These are phyloP conservation scores for Gnomoniopsis smithogilvyi DNA, from an alignment of 2,329 filamentous ascomycete genomes.

Conservation along the genomic window DNA sequence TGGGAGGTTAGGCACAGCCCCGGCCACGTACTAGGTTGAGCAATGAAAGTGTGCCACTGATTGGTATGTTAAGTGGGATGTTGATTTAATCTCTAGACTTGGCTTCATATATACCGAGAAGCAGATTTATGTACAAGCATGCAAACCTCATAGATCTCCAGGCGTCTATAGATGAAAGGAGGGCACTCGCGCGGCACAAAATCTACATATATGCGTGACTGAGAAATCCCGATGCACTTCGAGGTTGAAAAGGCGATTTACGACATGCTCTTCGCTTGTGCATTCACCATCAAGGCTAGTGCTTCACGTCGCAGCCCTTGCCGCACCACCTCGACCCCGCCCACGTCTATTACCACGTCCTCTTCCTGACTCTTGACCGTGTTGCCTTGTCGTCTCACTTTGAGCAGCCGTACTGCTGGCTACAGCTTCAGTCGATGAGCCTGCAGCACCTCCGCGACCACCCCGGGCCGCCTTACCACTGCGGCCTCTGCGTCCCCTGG, in stretches of 20 bases:
- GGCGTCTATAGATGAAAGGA: background rate
- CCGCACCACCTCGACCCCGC: conserved; percentile 9
- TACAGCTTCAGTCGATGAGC: background rate
- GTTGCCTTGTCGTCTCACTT: conserved; percentile 1
- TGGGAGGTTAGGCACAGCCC: conserved; percentile 54
- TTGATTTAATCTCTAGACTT: background rate
- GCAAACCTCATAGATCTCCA: background rate
- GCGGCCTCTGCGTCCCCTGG: conserved; percentile 12
- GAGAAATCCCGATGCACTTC: background rate
- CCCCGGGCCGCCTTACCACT: conserved; percentile 15
- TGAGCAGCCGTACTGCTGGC: background rate
- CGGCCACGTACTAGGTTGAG: conserved; percentile 46
- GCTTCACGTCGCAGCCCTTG: background rate
- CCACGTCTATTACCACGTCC: conserved; percentile 8
- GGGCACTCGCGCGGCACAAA: background rate
- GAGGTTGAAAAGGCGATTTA: no score
- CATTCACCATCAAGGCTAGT: no score
- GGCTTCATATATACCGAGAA: background rate
- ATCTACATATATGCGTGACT: background rate
- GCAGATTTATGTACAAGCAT: background rate
- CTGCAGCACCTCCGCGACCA: conserved; percentile 5
- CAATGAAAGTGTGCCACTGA: background rate
- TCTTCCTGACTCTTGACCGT: conserved; percentile 4
- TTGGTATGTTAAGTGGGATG: background rate
- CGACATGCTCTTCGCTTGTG: background rate